These are phyloP conservation scores for Zizania latifolia DNA, from an alignment of 176 grass and related monocot genomes.

Conservation along the genomic window DNA sequence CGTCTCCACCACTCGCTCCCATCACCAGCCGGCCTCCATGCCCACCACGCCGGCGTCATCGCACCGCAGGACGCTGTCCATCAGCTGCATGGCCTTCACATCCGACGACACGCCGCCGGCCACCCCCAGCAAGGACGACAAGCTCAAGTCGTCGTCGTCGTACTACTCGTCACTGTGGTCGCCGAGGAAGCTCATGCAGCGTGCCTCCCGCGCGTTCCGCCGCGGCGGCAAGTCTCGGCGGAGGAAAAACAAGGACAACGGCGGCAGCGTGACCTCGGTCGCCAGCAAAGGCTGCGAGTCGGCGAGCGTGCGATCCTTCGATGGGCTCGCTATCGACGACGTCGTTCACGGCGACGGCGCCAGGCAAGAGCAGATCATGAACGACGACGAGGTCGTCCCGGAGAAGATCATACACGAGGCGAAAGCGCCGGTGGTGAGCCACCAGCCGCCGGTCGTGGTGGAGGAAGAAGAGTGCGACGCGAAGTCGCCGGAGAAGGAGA, in stretches of 20 bases:
- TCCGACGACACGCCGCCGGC: constrained; percentile 21
- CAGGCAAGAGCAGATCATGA: background rate
- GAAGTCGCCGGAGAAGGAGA: constrained; percentile 16
- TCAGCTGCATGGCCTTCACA: background rate
- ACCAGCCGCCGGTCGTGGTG: background rate
- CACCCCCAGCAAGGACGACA: background rate
- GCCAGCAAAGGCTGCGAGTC: background rate
- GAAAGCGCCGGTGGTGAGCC: background rate
- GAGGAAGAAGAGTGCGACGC: background rate
- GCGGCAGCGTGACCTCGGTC: background rate
- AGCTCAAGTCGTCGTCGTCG: background rate
- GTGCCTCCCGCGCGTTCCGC: constrained; percentile 36
- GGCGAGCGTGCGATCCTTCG: background rate
- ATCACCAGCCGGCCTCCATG: background rate
- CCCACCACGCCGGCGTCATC: background rate
- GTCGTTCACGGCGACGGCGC: background rate
- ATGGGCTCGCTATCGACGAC: background rate
- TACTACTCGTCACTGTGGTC: constrained; percentile 22
- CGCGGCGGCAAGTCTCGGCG: constrained; percentile 18
- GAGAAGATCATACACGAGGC: constrained; percentile 57
- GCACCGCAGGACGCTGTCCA: constrained; percentile 5
- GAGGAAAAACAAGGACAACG: background rate
- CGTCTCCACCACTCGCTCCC: background rate
- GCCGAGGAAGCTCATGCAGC: constrained; percentile 42
- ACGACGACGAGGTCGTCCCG: background rate